phyloP scores from a whole-genome alignment of 345 rosid genomes.

The Populus simonii region DNA sequence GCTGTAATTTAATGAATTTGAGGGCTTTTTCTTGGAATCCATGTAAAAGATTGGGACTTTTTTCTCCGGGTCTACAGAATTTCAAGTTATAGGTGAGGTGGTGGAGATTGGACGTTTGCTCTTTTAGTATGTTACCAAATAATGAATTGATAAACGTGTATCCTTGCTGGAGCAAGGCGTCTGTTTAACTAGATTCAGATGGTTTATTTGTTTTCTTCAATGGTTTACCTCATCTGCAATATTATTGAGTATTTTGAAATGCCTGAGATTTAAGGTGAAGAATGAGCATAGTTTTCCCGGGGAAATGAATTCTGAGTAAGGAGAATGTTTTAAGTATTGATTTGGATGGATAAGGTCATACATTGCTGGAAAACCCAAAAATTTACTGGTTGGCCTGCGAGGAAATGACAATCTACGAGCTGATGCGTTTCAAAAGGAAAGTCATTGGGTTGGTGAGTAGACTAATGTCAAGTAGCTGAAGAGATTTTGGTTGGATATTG shows the following conservation, averaged over 20 bases:
- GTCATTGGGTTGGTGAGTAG: not conserved
- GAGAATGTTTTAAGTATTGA: not conserved
- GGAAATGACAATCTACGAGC: not conserved
- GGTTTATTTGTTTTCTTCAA: not conserved
- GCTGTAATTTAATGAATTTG: slow-evolving; percentile 1
- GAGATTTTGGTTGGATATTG: slow-evolving; percentile 7
- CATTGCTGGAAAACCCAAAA: not conserved
- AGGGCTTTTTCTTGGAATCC: slow-evolving; percentile 2
- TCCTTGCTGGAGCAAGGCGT: not conserved
- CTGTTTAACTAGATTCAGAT: slow-evolving; percentile 15
- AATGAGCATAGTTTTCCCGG: slow-evolving; percentile 6
- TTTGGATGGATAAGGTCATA: not conserved
- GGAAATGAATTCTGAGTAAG: not conserved
- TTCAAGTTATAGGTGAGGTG: not conserved
- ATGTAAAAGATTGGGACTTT: not conserved
- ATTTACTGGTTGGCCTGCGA: not conserved
- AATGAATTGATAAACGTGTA: not conserved
- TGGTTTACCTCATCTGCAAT: not conserved
- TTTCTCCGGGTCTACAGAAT: not conserved
- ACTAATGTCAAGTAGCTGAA: not conserved
- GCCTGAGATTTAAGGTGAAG: not conserved
- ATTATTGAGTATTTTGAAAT: not conserved
- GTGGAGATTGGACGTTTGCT: not conserved
- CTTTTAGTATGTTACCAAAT: not conserved
- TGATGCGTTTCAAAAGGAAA: slow-evolving; percentile 6